phyloP scores from a whole-genome alignment of 805 yeast species.

The Ogataea parapolymorpha region DNA sequence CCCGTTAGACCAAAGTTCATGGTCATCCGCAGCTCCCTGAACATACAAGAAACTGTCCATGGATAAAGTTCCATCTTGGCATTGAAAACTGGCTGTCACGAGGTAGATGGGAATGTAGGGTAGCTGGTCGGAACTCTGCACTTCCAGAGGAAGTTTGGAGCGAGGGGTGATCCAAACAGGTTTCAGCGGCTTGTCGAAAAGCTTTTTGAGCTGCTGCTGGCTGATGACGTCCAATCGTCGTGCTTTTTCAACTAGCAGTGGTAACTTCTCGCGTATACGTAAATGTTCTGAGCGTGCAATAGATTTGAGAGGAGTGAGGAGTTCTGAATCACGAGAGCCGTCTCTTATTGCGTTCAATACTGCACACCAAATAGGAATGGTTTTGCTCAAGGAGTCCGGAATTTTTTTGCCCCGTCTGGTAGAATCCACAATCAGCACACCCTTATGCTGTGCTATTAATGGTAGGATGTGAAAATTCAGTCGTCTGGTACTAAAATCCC shows the following conservation, averaged over 20 bases:
- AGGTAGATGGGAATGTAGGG: conserved; percentile 42
- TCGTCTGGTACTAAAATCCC: conserved; percentile 75
- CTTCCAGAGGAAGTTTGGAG: conserved; percentile 9
- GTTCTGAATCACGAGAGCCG: conserved; percentile 10
- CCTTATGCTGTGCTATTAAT: conserved; percentile 39
- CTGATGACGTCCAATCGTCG: conserved; percentile 5
- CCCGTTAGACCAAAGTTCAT: conserved; percentile 74
- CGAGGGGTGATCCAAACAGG: conserved; percentile 74
- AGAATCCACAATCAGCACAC: conserved; percentile 70
- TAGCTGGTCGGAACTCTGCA: conserved; percentile 20
- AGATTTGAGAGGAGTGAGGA: conserved; percentile 48
- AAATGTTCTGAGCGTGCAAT: conserved; percentile 56
- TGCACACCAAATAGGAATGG: conserved; percentile 75
- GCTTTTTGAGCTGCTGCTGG: not conserved
- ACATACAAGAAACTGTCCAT: conserved; percentile 57
- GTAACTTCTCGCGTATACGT: conserved; percentile 47
- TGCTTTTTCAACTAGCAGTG: conserved; percentile 46
- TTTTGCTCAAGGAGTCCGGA: conserved; percentile 85
- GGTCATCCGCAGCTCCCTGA: conserved; percentile 95
- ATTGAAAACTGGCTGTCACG: conserved; percentile 61
- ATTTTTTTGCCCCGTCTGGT: conserved; percentile 80
- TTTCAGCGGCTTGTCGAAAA: conserved; percentile 46
- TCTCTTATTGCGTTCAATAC: conserved; percentile 12
- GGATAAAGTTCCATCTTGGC: conserved; percentile 54
- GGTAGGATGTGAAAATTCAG: conserved; percentile 70